Base-by-base conservation (phyloP, 441 rosid species). In the Euphorbia corollata region DNA sequence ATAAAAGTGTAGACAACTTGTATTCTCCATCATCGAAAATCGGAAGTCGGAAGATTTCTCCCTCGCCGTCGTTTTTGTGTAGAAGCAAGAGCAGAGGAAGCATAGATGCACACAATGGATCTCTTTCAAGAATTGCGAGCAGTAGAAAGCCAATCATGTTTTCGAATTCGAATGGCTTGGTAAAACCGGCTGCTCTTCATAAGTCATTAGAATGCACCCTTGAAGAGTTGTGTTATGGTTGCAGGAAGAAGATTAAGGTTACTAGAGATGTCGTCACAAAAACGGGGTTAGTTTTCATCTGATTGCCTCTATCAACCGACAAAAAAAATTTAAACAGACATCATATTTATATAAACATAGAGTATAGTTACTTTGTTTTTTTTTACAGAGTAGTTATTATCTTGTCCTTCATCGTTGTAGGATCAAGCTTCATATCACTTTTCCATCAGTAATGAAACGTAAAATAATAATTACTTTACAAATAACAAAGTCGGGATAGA, bases 171-270 rank as follows among this genome's bases (percentile, higher is more conserved):
- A 79, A 68, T 0, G 93, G 86, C 41, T 72, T 75, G 65, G 63
- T 88, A 58, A 92, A 85, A 51, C 95, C 91, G 27, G 84, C 85
- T 0, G 64, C 93, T 6, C 73, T 89, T 0, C 83, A 82, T 75
- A 77, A 78, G 83, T 60, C 71, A 43, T 87, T 92, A 0, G 80
- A 79, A n/a, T 92, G 98, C 84, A 82, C 93, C 15, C 88, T 92
- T 1, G 98, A 92, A 77, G 96, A 89, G 67, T 67, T 92, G 75
- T 88, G 90, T 70, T 85, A 74, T 55, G 98, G 98, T 32, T 83
- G 95, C 79, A 80, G 60, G 36, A 89, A 86, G 83, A 86, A 78
- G 79, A 83, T 92, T 68, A 86, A 84, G 79, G 75, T 88, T 72
- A 85, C 83, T 18, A 88, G 96, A 81, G 93, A 89, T 61, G 86